Evolutionary conservation across 148 eudicot species (phyloP).

Genomic region (Arbutus unedo): DNA sequence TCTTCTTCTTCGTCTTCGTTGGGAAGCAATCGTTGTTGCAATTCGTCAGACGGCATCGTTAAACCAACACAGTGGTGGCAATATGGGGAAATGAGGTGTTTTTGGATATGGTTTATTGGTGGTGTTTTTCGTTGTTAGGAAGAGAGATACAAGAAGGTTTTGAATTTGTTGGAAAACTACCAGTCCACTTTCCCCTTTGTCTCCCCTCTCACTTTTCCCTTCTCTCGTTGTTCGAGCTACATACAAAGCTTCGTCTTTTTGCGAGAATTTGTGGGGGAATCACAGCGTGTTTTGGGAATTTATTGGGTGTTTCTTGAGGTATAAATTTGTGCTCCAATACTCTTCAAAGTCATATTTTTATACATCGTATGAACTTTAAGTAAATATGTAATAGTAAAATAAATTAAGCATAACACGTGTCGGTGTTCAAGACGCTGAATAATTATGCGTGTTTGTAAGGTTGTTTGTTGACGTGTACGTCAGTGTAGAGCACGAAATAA

Average conservation of each 20-base stretch:
- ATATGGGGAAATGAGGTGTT: not conserved
- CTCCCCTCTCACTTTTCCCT: not conserved
- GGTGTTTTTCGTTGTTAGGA: not conserved
- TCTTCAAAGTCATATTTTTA: too few relatives aligned
- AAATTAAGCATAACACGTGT: too few relatives aligned
- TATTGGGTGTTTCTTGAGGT: too few relatives aligned
- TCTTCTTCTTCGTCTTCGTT: conserved; percentile 15
- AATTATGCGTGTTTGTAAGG: too few relatives aligned
- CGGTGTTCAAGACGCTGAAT: too few relatives aligned
- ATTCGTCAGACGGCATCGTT: conserved; percentile 15
- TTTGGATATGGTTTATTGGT: not conserved
- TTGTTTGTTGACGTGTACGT: too few relatives aligned
- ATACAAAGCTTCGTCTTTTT: not conserved
- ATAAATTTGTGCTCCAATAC: too few relatives aligned
- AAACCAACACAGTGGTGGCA: not conserved
- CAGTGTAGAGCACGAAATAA: not conserved
- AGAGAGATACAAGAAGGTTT: not conserved
- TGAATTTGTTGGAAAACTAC: not conserved
- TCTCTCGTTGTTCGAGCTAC: not conserved
- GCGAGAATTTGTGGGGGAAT: not conserved
- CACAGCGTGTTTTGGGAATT: too few relatives aligned
- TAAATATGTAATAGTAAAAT: too few relatives aligned
- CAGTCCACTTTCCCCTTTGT: not conserved
- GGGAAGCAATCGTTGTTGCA: conserved; percentile 16
- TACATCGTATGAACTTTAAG: too few relatives aligned